Conservation (phyloP, 176 grass and related monocot species). For the Juncus effusus region DNA sequence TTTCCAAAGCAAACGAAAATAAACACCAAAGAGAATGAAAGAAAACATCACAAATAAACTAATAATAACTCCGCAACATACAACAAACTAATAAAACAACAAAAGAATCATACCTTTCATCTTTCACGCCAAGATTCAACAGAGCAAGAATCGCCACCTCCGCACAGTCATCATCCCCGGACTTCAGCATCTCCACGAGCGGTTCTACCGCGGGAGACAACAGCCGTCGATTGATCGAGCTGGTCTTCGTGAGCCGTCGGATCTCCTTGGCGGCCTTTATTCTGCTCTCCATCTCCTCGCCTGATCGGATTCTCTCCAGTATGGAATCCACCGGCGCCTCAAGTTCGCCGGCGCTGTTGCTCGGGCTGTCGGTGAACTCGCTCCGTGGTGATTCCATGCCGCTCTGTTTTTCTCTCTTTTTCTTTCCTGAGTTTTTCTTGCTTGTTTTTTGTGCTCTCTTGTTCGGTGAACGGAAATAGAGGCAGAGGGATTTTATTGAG, state of each 20-base stretch:
- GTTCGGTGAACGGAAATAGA: slow-evolving; percentile 33
- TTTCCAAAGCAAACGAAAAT: too few species aligned
- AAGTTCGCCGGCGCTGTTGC: neutral
- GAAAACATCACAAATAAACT: slow-evolving; percentile 2
- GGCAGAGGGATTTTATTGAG: neutral
- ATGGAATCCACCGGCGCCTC: slow-evolving; percentile 23
- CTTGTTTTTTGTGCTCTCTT: slow-evolving; percentile 14
- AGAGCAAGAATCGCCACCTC: slow-evolving; percentile 38
- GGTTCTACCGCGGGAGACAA: slow-evolving; percentile 26
- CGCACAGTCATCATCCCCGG: slow-evolving; percentile 1
- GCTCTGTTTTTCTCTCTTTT: neutral
- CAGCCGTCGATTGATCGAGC: slow-evolving; percentile 27
- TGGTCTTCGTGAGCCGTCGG: slow-evolving; percentile 36
- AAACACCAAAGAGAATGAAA: too few species aligned
- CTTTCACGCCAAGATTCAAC: slow-evolving; percentile 39
- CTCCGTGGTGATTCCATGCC: slow-evolving; percentile 24
- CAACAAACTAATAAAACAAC: neutral
- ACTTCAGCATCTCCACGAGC: slow-evolving; percentile 36
- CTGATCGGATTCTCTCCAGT: slow-evolving; percentile 29
- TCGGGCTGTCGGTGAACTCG: slow-evolving; percentile 3
- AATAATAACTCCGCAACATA: neutral
- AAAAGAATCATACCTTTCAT: slow-evolving; percentile 33
- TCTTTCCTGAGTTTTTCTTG: neutral
- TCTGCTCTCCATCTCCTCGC: slow-evolving; percentile 10
- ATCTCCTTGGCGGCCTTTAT: slow-evolving; percentile 46